Evolutionary conservation across 148 eudicot genomes (phyloP).

Genomic region (Chenopodium berlandieri): DNA sequence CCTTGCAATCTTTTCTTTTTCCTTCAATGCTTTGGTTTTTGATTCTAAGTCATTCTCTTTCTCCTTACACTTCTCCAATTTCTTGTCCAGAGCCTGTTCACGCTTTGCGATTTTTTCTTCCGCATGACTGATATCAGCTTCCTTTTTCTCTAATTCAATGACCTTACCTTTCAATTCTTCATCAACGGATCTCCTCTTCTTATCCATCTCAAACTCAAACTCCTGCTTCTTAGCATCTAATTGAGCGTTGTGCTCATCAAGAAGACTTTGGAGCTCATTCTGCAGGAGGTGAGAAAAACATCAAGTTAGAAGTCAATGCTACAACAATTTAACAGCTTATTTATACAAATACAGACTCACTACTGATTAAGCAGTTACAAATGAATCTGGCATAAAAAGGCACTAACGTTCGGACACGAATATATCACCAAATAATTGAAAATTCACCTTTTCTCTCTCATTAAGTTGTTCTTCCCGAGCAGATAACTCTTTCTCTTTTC

Average conservation of each 20-base stretch:
- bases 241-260: constrained; percentile 68
- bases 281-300: constrained; percentile 23
- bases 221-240: constrained; percentile 56
- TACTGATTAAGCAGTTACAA: not conserved
- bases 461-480: constrained; percentile 62
- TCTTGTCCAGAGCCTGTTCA: constrained; percentile 82
- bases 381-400: constrained; percentile 7
- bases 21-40: constrained; percentile 62
- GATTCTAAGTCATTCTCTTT: constrained; percentile 60
- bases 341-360: not conserved
- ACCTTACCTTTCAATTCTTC: constrained; percentile 60
- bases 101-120: constrained; percentile 79
- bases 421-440: not conserved
- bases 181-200: constrained; percentile 56
- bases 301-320: not conserved
- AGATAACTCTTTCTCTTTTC: constrained; percentile 62
- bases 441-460: constrained; percentile 61
- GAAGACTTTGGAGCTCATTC: constrained; percentile 79
- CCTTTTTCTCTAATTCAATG: constrained; percentile 64
- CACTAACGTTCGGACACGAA: not conserved
- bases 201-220: constrained; percentile 66
- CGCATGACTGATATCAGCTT: constrained; percentile 62
- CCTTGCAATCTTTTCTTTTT: constrained; percentile 65
- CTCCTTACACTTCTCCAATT: constrained; percentile 66
- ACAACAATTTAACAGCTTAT: not conserved